A percentile compares a stretch with the other conserved stretches of the same genome.
Evolutionary conservation across 192 early-diverging fungal genomes (phyloP).

Genomic region (Coemansia sp.): DNA sequence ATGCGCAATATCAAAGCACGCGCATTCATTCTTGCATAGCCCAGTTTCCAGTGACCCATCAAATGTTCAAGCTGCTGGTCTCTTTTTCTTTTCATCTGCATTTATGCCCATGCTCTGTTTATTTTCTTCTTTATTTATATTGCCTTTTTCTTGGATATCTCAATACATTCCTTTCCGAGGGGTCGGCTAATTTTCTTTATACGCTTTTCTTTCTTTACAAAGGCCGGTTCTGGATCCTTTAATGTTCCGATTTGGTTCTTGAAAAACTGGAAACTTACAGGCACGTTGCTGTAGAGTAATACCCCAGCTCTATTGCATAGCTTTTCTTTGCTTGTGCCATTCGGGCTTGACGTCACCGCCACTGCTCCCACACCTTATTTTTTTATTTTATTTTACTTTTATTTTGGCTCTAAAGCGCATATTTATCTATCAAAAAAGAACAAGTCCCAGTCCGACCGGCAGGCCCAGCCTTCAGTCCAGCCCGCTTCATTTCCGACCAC

Average conservation of each 20-base stretch:
- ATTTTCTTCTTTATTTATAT: not conserved
- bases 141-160: too few relatives aligned
- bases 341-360: not conserved
- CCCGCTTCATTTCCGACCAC: not conserved
- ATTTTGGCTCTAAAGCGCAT: too few relatives aligned
- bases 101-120: not conserved
- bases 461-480: not conserved
- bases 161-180: too few relatives aligned
- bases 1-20: not conserved
- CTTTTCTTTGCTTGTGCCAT: not conserved
- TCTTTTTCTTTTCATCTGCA: constrained; percentile 5
- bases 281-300: too few relatives aligned
- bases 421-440: too few relatives aligned
- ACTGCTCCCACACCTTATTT: not conserved
- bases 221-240: not conserved
- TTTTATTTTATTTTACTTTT: too few relatives aligned
- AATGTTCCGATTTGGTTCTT: not conserved
- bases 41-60: constrained; percentile 2
- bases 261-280: not conserved
- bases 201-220: not conserved
- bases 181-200: not conserved
- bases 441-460: not conserved
- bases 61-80: not conserved
- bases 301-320: too few relatives aligned
- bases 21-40: not conserved